Evolutionary conservation across 1,284 basidiomycete species (phyloP).

Genomic region (Fomitopsis palustris): DNA sequence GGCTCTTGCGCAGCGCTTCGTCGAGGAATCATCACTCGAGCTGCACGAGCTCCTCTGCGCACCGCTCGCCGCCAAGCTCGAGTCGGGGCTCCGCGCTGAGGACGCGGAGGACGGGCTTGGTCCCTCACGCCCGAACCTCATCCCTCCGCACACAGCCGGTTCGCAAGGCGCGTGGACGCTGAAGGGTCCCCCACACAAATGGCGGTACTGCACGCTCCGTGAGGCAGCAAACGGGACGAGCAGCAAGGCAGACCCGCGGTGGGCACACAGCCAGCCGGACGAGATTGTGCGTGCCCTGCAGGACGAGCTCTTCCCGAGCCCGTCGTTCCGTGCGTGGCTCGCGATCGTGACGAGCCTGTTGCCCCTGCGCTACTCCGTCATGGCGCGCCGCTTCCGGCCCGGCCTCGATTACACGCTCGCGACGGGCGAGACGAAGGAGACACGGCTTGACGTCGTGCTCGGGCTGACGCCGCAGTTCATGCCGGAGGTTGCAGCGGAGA

Average conservation of each 20-base stretch:
- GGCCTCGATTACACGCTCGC: conserved; percentile 96
- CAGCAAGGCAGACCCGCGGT: conserved; percentile 42
- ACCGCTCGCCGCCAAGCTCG: conserved; percentile 65
- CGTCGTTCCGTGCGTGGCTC: conserved; percentile 90
- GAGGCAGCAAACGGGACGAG: conserved; percentile 15
- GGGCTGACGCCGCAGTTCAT: conserved; percentile 78
- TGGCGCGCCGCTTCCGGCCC: conserved; percentile 87
- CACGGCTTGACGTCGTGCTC: conserved; percentile 86
- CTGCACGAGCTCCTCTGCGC: conserved; percentile 83
- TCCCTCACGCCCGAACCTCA: conserved; percentile 39
- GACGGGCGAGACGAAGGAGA: conserved; percentile 81
- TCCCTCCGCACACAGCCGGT: conserved; percentile 67
- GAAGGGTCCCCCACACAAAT: conserved; percentile 90
- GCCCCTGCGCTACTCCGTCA: conserved; percentile 68
- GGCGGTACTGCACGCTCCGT: conserved; percentile 79
- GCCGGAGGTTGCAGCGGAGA: conserved; percentile 32
- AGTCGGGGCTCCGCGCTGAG: conserved; percentile 57
- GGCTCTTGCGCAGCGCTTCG: conserved; percentile 80
- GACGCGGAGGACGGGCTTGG: conserved; percentile 74
- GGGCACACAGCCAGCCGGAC: conserved; percentile 48
- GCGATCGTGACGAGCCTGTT: conserved; percentile 77
- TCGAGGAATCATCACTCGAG: conserved; percentile 86
- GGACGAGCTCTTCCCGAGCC: conserved; percentile 74
- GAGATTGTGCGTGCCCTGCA: conserved; percentile 65
- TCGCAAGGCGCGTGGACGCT: conserved; percentile 63